phyloP scores from a whole-genome alignment of 441 rosid genomes.

The Gossypium gossypioides region DNA sequence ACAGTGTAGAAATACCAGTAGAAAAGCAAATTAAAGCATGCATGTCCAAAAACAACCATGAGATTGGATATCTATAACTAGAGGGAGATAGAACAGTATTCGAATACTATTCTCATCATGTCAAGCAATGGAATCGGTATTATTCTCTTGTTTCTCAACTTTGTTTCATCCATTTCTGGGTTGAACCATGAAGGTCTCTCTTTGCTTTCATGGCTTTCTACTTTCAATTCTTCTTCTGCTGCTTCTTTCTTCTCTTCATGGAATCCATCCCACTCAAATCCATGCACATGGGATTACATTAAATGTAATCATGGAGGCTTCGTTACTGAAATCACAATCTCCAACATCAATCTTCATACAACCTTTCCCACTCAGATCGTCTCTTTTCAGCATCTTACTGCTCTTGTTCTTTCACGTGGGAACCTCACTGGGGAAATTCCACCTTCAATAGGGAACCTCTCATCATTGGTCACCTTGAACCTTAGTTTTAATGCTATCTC shows the following conservation, averaged over 20 bases:
- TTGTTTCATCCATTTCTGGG: slow-evolving; percentile 36
- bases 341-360: slow-evolving; percentile 31
- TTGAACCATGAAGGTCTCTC: slow-evolving; percentile 61
- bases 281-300: slow-evolving; percentile 57
- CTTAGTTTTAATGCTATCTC: slow-evolving; percentile 52
- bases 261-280: slow-evolving; percentile 44
- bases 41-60: background rate
- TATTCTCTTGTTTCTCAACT: slow-evolving; percentile 38
- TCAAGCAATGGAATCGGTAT: slow-evolving; percentile 37
- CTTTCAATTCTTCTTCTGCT: slow-evolving; percentile 42
- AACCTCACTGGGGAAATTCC: slow-evolving; percentile 58
- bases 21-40: background rate
- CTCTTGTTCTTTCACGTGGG: slow-evolving; percentile 40
- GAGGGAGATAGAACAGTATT: slow-evolving; percentile 35
- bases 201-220: slow-evolving; percentile 63
- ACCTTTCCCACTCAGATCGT: slow-evolving; percentile 45
- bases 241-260: slow-evolving; percentile 53
- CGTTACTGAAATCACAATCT: slow-evolving; percentile 37
- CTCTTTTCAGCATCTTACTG: slow-evolving; percentile 33
- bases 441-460: slow-evolving; percentile 35
- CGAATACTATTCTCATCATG: slow-evolving; percentile 29
- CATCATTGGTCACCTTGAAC: slow-evolving; percentile 42
- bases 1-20: background rate
- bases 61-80: slow-evolving; percentile 17
- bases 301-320: slow-evolving; percentile 35